phyloP scores from a whole-genome alignment of 2,329 filamentous ascomycete species.

The Chalaropsis ovoidea region DNA sequence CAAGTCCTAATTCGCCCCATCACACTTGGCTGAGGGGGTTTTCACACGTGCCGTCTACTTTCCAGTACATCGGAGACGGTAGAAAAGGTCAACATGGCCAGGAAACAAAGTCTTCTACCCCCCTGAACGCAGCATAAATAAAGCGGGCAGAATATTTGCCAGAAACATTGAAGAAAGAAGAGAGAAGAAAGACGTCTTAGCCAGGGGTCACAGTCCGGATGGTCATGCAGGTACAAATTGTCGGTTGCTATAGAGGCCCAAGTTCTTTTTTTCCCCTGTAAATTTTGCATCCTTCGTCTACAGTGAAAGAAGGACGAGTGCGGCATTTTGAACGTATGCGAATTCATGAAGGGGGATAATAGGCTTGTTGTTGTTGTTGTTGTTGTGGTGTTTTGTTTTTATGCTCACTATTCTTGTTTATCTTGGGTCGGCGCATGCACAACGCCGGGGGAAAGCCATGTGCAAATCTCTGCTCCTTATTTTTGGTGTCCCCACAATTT shows the following conservation, averaged over 20 bases:
- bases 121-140: constrained; percentile 7
- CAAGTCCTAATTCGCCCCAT: not conserved
- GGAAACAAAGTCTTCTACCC: not conserved
- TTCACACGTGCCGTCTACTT: not conserved
- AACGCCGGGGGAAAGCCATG: too few species aligned
- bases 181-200: constrained; percentile 4
- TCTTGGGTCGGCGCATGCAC: too few species aligned
- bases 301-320: not conserved
- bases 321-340: not conserved
- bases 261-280: not conserved
- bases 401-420: too few species aligned
- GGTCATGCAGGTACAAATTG: constrained; percentile 16
- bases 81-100: not conserved
- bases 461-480: too few species aligned
- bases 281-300: not conserved
- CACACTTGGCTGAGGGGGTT: not conserved
- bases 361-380: not conserved
- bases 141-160: constrained; percentile 8
- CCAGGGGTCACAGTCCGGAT: not conserved
- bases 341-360: not conserved
- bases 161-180: constrained; percentile 9
- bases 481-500: too few species aligned
- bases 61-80: not conserved
- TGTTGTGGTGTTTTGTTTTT: not conserved
- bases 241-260: not conserved